Percentiles rank a stretch among this genome's conserved stretches.
Conservation (phyloP, 768 basidiomycete species). For the Udeniomyces megalosporus region DNA sequence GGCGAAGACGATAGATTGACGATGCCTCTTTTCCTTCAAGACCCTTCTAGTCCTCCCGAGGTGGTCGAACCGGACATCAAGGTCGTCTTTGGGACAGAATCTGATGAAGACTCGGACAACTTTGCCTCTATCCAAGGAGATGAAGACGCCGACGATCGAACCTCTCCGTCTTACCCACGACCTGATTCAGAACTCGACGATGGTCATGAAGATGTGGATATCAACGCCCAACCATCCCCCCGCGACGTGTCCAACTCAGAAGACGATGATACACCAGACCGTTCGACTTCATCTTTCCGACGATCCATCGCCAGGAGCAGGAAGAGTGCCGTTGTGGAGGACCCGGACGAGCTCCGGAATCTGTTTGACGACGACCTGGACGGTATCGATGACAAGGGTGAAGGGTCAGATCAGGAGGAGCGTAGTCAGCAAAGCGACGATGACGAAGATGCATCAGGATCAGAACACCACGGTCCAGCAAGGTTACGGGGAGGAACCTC, state of each 20-base stretch:
- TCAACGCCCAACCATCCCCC: too few species aligned
- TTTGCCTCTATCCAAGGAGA: too few species aligned
- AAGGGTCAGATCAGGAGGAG: neutral
- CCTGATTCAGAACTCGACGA: too few species aligned
- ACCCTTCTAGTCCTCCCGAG: too few species aligned
- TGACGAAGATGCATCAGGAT: neutral
- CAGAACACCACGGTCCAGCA: neutral
- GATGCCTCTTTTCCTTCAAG: too few species aligned
- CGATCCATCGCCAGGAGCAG: neutral
- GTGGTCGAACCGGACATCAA: too few species aligned
- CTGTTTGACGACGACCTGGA: neutral
- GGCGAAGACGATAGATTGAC: too few species aligned
- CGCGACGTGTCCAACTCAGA: too few species aligned
- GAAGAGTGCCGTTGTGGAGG: neutral
- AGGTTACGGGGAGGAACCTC: neutral
- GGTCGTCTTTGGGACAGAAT: neutral
- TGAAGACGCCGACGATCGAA: too few species aligned
- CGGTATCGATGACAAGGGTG: neutral
- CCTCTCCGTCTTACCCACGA: too few species aligned
- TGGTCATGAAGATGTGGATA: too few species aligned
- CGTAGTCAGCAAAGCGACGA: neutral
- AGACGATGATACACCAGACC: neutral
- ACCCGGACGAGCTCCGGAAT: neutral
- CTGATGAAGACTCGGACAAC: neutral
- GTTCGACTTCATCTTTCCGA: neutral